Base-by-base conservation (phyloP, 345 rosid genomes). In the Camelina neglecta region DNA sequence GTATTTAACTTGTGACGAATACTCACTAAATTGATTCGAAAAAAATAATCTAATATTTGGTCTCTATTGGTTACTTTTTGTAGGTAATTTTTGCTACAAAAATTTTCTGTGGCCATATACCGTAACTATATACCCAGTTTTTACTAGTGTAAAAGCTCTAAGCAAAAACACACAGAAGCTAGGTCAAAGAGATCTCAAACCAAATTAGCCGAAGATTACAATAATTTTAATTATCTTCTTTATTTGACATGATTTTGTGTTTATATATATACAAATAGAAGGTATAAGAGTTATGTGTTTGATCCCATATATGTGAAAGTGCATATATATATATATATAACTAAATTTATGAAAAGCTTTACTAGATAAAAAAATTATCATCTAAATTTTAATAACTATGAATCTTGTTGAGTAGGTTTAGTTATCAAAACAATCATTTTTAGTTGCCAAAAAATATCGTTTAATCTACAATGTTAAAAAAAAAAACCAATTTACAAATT, bases 131-230 rank as follows among this genome's bases (percentile, higher is more conserved):
- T 23, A 23, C 24, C 24, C 24, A 23, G 2, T 23, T 23, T 23
- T 23, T 23, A 23, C 24, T 23, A n/a, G n/a, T n/a, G 23, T 21
- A 7, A 11, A 65, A 65, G 3, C 24, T 47, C 10, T 18, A 1
- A 65, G 18, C 31, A 33, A 21, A 66, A 35, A 3, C 20, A 51
- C 3, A 20, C 2, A 38, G 49, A 23, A 68, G 3, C 72, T 23
- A 24, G 24, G 62, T 68, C 38, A 67, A 26, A 68, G 39, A 68
- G 51, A 67, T 67, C 50, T 53, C 10, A n/a, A 54, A 38, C 13
- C 20, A 50, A 18, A 50, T 18, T 50, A 26, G 64, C 33, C 29
- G n/a, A 4, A 2, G 11, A 49, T 65, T 56, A 29, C 41, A 3
- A 64, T 1, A 45, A 5, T 12, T 29, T 29, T 29, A 29, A 29